A percentile compares a stretch with the other conserved stretches of the same genome.
These are phyloP conservation scores for Ophiostoma tasmaniense DNA, from an alignment of 2,329 filamentous ascomycete species.

Conservation along the genomic window DNA sequence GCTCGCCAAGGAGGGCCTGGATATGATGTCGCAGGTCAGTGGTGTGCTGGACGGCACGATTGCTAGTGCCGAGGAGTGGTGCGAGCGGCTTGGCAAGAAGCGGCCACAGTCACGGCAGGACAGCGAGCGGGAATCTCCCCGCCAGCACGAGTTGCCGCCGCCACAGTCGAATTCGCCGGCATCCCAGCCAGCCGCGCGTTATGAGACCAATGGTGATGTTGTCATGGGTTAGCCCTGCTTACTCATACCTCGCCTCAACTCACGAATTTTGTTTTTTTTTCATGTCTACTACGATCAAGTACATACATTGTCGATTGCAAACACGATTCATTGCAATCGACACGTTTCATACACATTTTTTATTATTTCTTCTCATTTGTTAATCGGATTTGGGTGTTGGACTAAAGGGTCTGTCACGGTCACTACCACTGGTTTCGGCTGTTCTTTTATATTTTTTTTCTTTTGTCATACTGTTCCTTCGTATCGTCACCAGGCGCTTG, in stretches of 20 bases:
- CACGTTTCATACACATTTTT: not conserved
- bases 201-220: not conserved
- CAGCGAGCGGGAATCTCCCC: not conserved
- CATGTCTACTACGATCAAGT: not conserved
- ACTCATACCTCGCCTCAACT: not conserved
- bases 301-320: not conserved
- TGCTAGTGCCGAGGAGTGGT: conserved; percentile 85
- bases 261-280: not conserved
- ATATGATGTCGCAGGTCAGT: conserved; percentile 90
- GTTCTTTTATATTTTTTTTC: not conserved
- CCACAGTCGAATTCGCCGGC: not conserved
- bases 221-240: not conserved
- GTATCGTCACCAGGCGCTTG: not conserved
- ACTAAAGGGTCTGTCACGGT: not conserved
- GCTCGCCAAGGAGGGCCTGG: conserved; percentile 79
- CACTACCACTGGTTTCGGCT: not conserved
- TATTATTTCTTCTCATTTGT: not conserved
- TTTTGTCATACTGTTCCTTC: not conserved
- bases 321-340: not conserved
- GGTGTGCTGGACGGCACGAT: conserved; percentile 83
- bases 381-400: not conserved
- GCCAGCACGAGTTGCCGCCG: not conserved
- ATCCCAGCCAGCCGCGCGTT: not conserved
- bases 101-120: conserved; percentile 20
- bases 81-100: conserved; percentile 60